Percentiles rank a stretch among this genome's conserved stretches.
Evolutionary conservation across 1,284 basidiomycete genomes (phyloP).

Genomic region (Boletus sp.): DNA sequence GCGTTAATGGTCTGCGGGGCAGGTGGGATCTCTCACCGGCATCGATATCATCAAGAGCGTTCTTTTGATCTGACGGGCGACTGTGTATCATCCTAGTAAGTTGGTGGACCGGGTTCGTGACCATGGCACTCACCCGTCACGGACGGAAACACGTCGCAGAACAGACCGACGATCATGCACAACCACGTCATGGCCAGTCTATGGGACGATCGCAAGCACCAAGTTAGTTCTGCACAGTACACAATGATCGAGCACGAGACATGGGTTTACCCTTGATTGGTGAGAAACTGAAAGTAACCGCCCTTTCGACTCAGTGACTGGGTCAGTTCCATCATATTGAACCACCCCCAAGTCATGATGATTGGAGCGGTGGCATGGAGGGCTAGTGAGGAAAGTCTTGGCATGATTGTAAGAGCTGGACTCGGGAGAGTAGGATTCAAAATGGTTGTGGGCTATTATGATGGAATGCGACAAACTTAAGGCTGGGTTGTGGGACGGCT

Average conservation of each 20-base stretch:
- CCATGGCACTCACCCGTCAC: constrained; percentile 20
- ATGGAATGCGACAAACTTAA: not conserved
- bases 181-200: constrained; percentile 34
- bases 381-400: constrained; percentile 18
- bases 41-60: constrained; percentile 35
- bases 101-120: not conserved
- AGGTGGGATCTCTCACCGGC: constrained; percentile 24
- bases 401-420: constrained; percentile 12
- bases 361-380: constrained; percentile 48
- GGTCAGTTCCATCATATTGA: constrained; percentile 1
- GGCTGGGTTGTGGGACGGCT: not conserved
- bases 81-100: constrained; percentile 14
- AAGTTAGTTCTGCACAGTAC: constrained; percentile 3
- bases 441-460: not conserved
- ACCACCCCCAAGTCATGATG: constrained; percentile 55
- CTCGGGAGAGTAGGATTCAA: not conserved
- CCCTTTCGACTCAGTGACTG: constrained; percentile 48
- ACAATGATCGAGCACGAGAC: constrained; percentile 18
- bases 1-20: not conserved
- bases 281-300: constrained; percentile 73
- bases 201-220: not conserved
- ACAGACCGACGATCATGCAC: constrained; percentile 34
- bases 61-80: constrained; percentile 24
- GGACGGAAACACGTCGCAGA: constrained; percentile 32
- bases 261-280: constrained; percentile 69